Percentiles rank a stretch among this genome's conserved stretches.
Evolutionary conservation across 2,329 filamentous ascomycete species (phyloP).

Genomic region (Exserohilum rostratum): DNA sequence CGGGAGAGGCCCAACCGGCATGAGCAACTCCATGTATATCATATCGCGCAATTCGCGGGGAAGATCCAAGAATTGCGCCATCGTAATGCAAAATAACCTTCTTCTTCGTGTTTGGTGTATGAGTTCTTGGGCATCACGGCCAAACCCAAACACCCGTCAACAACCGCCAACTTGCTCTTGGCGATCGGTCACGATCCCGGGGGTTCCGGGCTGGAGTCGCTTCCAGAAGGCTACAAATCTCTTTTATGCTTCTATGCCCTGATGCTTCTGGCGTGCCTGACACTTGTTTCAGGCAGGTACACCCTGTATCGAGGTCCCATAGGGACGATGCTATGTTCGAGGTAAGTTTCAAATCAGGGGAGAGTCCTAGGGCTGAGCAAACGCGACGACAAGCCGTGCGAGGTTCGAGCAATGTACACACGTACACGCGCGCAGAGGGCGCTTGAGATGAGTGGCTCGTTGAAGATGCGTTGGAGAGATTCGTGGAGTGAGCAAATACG

Average conservation of each 20-base stretch:
- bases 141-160: not conserved
- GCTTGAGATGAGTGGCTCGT: not conserved
- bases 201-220: not conserved
- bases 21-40: slow-evolving; percentile 40
- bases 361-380: not conserved
- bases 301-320: slow-evolving; percentile 2
- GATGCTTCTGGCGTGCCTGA: slow-evolving; percentile 6
- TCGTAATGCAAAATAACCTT: slow-evolving; percentile 6
- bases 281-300: slow-evolving; percentile 11
- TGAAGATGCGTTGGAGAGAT: not conserved
- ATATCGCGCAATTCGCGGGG: slow-evolving; percentile 44
- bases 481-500: not conserved
- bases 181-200: not conserved
- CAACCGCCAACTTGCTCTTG: not conserved
- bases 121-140: not conserved
- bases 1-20: slow-evolving; percentile 29
- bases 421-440: not conserved
- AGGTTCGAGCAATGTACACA: not conserved
- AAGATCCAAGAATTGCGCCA: slow-evolving; percentile 35
- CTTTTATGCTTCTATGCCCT: not conserved
- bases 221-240: not conserved
- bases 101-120: not conserved
- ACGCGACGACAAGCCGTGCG: not conserved
- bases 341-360: not conserved
- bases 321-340: slow-evolving; percentile 3